Base-by-base conservation (phyloP, 1,284 basidiomycete genomes). In the Cutaneotrichosporon cyanovorans region DNA sequence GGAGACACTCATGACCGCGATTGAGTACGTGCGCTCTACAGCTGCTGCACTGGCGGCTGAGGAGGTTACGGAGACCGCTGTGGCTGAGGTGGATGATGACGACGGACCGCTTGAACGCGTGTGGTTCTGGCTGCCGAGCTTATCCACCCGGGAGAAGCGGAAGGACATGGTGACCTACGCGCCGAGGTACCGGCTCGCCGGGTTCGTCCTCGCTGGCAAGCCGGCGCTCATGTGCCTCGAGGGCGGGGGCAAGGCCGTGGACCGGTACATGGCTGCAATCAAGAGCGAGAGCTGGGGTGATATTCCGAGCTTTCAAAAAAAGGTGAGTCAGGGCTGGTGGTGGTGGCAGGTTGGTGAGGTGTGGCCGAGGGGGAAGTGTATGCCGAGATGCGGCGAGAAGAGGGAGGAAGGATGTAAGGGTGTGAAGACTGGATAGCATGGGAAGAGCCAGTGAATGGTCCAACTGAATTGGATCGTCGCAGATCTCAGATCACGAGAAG, bases 241-340 rank as follows among this genome's bases (percentile, higher is more conserved):
- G 52, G 74, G 74, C 0, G 62, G 62, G 0, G 61, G 61, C 2
- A 43, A 40, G 32, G 57, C 59, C 9, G 59, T 73, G 1, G 71
- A 73, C 28, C 37, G 53, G 2, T 74, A 72, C 59, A 71, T 74
- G 69, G 51, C 55, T 9, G 64, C 65, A n/a, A 73, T 75, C 54
- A 74, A 74, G 51, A 59, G 59, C 16, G 68, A 69, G 41, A 71
- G 68, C 22, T 75, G 74, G 74, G 58, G 61, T 9, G 74, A 75
- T 45, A 71, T 75, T 11, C 74, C 74, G 0, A 64, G 68, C 2
- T 72, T 66, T 41, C 74, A 75, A 50, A 73, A 72, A 51, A 72
- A 72, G 59, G 69, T 66, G 34, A 40, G 61, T 54, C 4, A 12
- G 12, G 2, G 22, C 32, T 48, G 7, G 33, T 15, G 30, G n/a